Evolutionary conservation across 177 flowering plant genomes (phyloP).

Genomic region (Vitis hybrid): DNA sequence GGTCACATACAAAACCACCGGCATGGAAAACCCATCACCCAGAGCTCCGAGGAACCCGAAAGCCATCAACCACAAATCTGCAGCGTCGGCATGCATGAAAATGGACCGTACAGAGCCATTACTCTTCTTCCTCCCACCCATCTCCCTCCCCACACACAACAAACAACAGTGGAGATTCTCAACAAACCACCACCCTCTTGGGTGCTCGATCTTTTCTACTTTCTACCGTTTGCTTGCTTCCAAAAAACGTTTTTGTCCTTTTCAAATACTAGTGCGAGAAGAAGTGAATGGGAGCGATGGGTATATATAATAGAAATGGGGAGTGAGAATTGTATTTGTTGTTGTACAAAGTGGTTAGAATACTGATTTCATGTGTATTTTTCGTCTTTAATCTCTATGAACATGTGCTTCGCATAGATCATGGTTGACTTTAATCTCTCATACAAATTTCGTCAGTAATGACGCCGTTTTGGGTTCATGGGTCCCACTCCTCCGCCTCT

Average conservation of each 20-base stretch:
- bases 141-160: neutral
- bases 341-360: neutral
- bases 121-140: slow-evolving; percentile 9
- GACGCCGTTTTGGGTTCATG: slow-evolving; percentile 7
- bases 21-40: slow-evolving; percentile 69
- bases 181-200: neutral
- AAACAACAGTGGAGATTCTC: slow-evolving; percentile 1
- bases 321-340: neutral
- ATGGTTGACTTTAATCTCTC: slow-evolving; percentile 9
- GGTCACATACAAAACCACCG: slow-evolving; percentile 42
- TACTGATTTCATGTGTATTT: neutral
- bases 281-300: neutral
- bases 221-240: neutral
- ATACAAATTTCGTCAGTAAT: slow-evolving; percentile 16
- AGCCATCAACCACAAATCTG: slow-evolving; percentile 54
- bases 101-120: slow-evolving; percentile 41
- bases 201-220: neutral
- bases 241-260: neutral
- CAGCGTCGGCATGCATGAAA: slow-evolving; percentile 59
- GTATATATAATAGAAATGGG: slow-evolving; percentile 1
- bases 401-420: neutral
- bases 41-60: slow-evolving; percentile 66
- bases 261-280: neutral
- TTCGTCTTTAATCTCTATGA: neutral
- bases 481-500: neutral